Conservation (phyloP, 148 eudicot genomes). For the Arbutus unedo region DNA sequence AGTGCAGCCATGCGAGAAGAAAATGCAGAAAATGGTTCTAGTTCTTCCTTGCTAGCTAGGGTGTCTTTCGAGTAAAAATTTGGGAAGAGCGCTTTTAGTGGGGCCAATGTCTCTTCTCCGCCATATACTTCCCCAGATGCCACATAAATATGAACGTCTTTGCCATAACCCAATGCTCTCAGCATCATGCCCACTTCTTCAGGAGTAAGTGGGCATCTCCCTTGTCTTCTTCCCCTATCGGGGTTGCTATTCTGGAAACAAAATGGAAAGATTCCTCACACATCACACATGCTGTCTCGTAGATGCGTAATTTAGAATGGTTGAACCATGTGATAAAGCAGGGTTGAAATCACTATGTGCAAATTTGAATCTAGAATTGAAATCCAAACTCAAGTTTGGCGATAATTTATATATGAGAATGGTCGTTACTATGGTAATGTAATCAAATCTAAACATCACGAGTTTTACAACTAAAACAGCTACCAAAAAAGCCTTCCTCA, state of each 20-base stretch:
- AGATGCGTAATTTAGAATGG: background rate
- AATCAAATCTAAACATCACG: background rate
- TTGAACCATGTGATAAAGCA: background rate
- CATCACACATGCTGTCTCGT: background rate
- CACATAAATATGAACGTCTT: conserved; percentile 81
- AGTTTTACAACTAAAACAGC: background rate
- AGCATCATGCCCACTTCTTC: conserved; percentile 97
- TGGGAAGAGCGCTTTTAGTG: conserved; percentile 86
- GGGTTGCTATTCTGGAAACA: conserved; percentile 67
- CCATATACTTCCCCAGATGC: conserved; percentile 97
- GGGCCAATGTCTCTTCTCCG: conserved; percentile 85
- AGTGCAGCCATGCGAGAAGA: conserved; percentile 99
- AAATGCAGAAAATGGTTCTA: conserved; percentile 66
- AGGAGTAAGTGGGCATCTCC: conserved; percentile 95
- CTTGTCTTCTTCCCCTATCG: conserved; percentile 89
- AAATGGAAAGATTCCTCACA: conserved; percentile 7
- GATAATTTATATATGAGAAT: background rate
- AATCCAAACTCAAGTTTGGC: background rate
- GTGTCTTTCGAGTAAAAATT: conserved; percentile 85
- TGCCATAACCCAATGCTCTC: conserved; percentile 88
- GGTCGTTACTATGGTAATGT: background rate
- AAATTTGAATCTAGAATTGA: background rate
- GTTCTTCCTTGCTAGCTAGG: conserved; percentile 77
- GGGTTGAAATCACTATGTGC: background rate
- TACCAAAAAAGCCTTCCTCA: conserved; percentile 3